These are phyloP conservation scores for Mucor piriformis DNA, from an alignment of 371 early-diverging fungal genomes.

Conservation along the genomic window DNA sequence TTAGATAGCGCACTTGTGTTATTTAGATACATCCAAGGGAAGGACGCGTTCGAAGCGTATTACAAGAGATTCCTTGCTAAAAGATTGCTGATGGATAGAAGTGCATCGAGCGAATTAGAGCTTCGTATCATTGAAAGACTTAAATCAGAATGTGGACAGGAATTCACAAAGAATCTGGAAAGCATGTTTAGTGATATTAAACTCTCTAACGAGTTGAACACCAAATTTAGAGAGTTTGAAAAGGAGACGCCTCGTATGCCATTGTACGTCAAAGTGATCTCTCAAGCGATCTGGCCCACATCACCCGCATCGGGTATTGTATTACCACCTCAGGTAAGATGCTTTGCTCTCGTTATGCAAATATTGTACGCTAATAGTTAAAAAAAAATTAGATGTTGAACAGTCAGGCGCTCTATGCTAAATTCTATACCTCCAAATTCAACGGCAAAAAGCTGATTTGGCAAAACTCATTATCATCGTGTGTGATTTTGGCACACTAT, in stretches of 20 bases:
- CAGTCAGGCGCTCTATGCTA: constrained; percentile 67
- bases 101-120: constrained; percentile 82
- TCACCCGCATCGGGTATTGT: constrained; percentile 69
- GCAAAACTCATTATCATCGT: constrained; percentile 82
- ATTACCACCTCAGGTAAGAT: constrained; percentile 71
- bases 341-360: no score
- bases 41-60: constrained; percentile 95
- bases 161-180: constrained; percentile 88
- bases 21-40: constrained; percentile 90
- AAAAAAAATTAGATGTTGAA: constrained; percentile 64
- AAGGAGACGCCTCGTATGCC: constrained; percentile 52
- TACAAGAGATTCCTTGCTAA: constrained; percentile 91
- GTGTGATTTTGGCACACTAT: constrained; percentile 71
- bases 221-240: constrained; percentile 41
- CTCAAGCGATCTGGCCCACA: constrained; percentile 90
- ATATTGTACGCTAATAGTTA: background rate
- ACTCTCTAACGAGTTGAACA: constrained; percentile 71
- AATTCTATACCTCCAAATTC: constrained; percentile 77
- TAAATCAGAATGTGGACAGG: constrained; percentile 86
- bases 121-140: constrained; percentile 82
- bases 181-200: constrained; percentile 94
- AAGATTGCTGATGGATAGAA: constrained; percentile 78
- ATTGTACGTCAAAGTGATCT: constrained; percentile 80
- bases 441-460: constrained; percentile 82
- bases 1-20: constrained; percentile 77